Conservation (phyloP, 192 early-diverging fungal species). For the Dispira simplex region DNA sequence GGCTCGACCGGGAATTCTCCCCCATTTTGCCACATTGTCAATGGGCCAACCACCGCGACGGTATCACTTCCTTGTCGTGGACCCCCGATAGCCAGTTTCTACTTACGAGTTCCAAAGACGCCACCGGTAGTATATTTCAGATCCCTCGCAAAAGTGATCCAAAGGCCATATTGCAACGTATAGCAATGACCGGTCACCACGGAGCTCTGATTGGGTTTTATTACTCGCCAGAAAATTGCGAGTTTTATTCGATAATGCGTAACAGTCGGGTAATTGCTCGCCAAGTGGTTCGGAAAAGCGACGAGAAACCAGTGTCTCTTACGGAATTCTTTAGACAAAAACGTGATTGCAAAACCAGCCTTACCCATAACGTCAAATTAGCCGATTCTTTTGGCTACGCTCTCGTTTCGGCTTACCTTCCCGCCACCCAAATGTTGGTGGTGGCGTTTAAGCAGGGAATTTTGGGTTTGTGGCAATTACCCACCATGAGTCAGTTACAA, state of each 20-base stretch:
- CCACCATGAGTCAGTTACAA: conserved; percentile 86
- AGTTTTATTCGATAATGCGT: conserved; percentile 71
- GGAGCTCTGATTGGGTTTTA: not conserved
- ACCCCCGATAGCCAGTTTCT: conserved; percentile 64
- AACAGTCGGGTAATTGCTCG: conserved; percentile 87
- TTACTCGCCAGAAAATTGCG: not conserved
- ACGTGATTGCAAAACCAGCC: conserved; percentile 31
- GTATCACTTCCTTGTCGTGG: conserved; percentile 73
- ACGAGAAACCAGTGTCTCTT: conserved; percentile 38
- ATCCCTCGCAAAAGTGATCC: not conserved
- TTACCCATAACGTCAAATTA: conserved; percentile 54
- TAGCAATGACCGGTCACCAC: not conserved
- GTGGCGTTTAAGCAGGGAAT: conserved; percentile 87
- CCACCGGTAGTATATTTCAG: conserved; percentile 20
- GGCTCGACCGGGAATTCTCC: conserved; percentile 78
- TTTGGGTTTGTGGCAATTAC: conserved; percentile 98
- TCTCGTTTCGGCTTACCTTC: conserved; percentile 62
- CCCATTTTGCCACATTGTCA: conserved; percentile 62
- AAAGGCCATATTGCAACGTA: conserved; percentile 58
- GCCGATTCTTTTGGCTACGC: conserved; percentile 64
- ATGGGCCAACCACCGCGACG: conserved; percentile 73
- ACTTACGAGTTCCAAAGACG: conserved; percentile 25
- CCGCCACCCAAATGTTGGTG: conserved; percentile 51
- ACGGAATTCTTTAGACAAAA: conserved; percentile 22
- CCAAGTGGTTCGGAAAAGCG: conserved; percentile 34